Evolutionary conservation across 1,139 yeast species (phyloP), one percentile per base, ranked within the genome.

Genomic region (Debaryomyces robertsiae): DNA sequence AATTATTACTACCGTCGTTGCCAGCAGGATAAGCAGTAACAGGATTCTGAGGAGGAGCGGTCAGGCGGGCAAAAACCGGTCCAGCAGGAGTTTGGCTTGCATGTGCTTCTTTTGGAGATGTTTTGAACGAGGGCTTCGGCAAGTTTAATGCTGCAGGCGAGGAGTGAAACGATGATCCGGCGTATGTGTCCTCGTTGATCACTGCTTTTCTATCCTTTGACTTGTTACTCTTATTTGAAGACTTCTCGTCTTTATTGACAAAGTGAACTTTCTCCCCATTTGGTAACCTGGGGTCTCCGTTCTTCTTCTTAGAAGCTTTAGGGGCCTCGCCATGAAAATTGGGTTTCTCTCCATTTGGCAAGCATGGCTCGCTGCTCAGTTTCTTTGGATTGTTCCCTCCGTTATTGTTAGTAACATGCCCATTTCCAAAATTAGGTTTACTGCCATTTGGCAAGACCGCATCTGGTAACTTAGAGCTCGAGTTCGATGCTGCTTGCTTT

Each of bases 111-210:
- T 59, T 63, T 2, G 68, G 67, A 9, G 69, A 59, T 1, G 61
- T 55, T 46, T 61, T 66, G 53, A 78, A 78, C 3, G 79, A 68
- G 6, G 83, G 83, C 49, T 77, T 78, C 23, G 82, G 82, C 46
- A 78, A 67, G 28, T 76, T 73, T 47, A 77, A 61, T 3, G 82
- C 82, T 31, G 77, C 78, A 0, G 83, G 83, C 14, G 81, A 75
- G 16, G 79, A 73, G 56, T 75, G 79, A 53, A 78, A 78, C 30
- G 82, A 74, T 30, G 82, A 73, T 13, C 83, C 83, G 39, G 83
- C 83, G 57, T 77, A 78, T 25, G 67, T 67, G 27, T 67, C 69
- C 50, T 59, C 71, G 44, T 23, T 43, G 19, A 36, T 23, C 22
- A 24, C 33, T 9, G 44, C 33, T 40, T 57, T 57, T 47, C 49